A percentile compares a stretch with the other conserved stretches of the same genome.
phyloP scores from a whole-genome alignment of 192 early-diverging fungal genomes.

The Entomortierella parvispora region DNA sequence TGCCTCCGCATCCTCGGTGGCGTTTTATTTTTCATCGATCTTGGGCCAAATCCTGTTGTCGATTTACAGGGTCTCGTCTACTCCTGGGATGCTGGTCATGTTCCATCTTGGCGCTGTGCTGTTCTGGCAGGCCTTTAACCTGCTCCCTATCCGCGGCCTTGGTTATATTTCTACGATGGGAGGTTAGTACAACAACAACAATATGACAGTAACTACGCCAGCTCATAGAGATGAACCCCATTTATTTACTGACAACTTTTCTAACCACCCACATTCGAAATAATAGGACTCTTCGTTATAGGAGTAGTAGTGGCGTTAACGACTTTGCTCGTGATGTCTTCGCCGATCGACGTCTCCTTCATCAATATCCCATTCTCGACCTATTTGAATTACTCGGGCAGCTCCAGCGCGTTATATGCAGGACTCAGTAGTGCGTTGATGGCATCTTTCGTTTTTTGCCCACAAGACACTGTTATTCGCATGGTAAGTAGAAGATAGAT shows the following conservation, averaged over 20 bases:
- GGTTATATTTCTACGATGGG: constrained; percentile 27
- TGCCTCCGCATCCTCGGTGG: constrained; percentile 26
- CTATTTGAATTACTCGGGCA: constrained; percentile 8
- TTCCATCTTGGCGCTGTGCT: constrained; percentile 35
- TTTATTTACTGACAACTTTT: too few species aligned
- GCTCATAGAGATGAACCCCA: too few species aligned
- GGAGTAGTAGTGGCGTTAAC: constrained; percentile 3
- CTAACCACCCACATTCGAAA: too few species aligned
- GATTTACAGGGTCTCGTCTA: constrained; percentile 10
- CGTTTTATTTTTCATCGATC: constrained; percentile 38
- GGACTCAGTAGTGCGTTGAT: constrained; percentile 7
- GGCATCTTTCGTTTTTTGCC: constrained; percentile 13
- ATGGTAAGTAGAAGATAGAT: constrained; percentile 4
- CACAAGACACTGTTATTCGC: constrained; percentile 9
- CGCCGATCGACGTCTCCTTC: neutral
- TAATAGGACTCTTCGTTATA: neutral
- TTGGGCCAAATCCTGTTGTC: constrained; percentile 26
- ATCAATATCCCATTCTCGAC: constrained; percentile 1
- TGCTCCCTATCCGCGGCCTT: constrained; percentile 15
- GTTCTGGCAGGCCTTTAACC: constrained; percentile 33
- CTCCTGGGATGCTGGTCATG: constrained; percentile 32
- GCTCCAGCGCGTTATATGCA: constrained; percentile 6
- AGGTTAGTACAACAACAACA: constrained; percentile 7
- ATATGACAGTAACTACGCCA: neutral
- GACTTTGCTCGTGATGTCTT: neutral